Base-by-base conservation (phyloP, 306 rosid genomes). In the Lathyrus aphaca region DNA sequence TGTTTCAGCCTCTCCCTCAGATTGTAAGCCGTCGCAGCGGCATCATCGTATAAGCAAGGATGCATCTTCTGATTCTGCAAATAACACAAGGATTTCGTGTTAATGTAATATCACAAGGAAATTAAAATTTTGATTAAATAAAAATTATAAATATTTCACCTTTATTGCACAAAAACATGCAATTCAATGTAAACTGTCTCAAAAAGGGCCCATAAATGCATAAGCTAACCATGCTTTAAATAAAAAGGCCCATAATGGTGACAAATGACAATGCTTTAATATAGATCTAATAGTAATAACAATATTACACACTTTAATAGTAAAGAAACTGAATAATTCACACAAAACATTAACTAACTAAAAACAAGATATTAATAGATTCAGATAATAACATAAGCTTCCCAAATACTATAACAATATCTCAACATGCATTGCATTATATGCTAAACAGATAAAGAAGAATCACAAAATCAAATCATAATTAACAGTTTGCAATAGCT, bases 21-120 rank as follows among this genome's bases (percentile, higher is more conserved):
- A 71, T 86, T 87, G 87, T 94, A 91, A 37, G 56, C 15, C 10
- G 86, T 53, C 66, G 74, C 80, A 63, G 8, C 75, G 2, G 74
- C 78, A 62, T 87, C 92, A 38, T 89, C 90, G 29, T 88, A 94
- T 83, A 87, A 64, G 85, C 70, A 66, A 66, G 96, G 96, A 69
- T 87, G 91, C 94, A 87, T 87, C 84, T 74, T 84, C 79, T 80
- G 86, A 70, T 23, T 81, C 88, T 87, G 77, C 84, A 87, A 86
- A 74, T 54, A n/a, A 55, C 18, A 71, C 8, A 79, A 39, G 45
- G 10, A n/a, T 76, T 66, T 49, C 35, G 55, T 55, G 53, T 66
- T 68, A 76, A 82, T 66, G 75, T 15, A 17, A 46, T 66, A 57
- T 51, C 39, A 74, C 14, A 46, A 61, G 49, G 16, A 79, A 45